These are phyloP conservation scores for Lentinula guzmanii DNA, from an alignment of 768 basidiomycete genomes.

Conservation along the genomic window DNA sequence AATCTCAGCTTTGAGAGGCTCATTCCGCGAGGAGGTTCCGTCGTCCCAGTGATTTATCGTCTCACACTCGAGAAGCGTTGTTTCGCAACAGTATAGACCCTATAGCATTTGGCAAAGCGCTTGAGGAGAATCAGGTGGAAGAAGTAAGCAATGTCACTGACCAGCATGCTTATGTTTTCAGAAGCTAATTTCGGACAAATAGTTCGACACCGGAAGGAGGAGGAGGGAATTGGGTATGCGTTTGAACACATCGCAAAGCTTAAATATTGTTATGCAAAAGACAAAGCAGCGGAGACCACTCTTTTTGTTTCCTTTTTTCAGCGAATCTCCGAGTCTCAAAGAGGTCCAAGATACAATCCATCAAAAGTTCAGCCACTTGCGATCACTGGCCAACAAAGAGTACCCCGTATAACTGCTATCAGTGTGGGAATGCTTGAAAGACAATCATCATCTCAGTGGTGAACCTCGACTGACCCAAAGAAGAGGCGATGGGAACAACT, in stretches of 20 bases:
- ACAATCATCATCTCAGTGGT: too few relatives aligned
- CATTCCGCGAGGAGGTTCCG: neutral
- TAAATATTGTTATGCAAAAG: neutral
- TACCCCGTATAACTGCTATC: neutral
- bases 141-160: neutral
- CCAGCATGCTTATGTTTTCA: neutral
- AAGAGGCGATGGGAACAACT: too few relatives aligned
- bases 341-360: neutral
- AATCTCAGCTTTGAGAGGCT: neutral
- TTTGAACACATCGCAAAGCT: neutral
- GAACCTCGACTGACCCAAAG: too few relatives aligned
- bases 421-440: too few relatives aligned
- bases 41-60: neutral
- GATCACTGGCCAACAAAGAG: neutral
- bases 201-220: neutral
- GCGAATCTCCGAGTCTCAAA: neutral
- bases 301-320: neutral
- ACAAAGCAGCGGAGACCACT: neutral
- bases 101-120: neutral
- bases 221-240: neutral
- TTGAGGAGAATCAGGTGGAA: neutral
- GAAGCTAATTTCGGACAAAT: neutral
- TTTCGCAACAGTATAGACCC: neutral
- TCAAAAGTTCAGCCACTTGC: neutral
- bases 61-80: neutral